Evolutionary conservation across 441 rosid species (phyloP), one percentile per base, ranked within the genome.

Genomic region (Euphorbia celastroides): DNA sequence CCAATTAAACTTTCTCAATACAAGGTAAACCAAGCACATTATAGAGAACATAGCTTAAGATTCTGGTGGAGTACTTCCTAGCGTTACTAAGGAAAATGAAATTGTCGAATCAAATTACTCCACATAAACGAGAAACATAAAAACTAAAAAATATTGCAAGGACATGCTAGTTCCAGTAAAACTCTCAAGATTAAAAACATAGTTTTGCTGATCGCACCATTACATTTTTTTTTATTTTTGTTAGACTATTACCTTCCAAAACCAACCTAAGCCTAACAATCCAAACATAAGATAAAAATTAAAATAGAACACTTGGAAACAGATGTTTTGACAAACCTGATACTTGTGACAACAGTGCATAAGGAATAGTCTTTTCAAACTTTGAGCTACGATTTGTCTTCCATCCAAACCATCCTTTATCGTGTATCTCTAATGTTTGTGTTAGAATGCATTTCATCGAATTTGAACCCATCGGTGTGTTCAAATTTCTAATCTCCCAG

Each of bases 401-500:
- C 99, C 99, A 95, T 77, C 81, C 79, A 74, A 52, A 66, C 96
- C 97, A 88, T 61, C 96, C 87, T 63, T 79, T 71, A 64, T 86
- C 79, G 64, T 80, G 83, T 77, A 93, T 84, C 87, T 95, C 99
- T 72, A 95, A 70, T 83, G 82, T 93, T 73, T 84, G 97, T 11
- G 90, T 92, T 70, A 92, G 88, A 67, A 95, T 83, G 82, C 96
- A 86, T 80, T 78, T 89, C 71, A 81, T 73, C 52, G 78, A 68
- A 65, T 72, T 84, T 52, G 92, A 79, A 75, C 92, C 94, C 84
- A 73, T 77, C 44, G 96, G 88, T 62, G 83, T 64, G 64, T 80
- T 85, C 72, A 95, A 71, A 75, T 74, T 77, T 78, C 87, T 84
- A 58, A 95, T 86, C 89, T 95, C 99, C 99, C 99, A 95, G 61